phyloP scores from a whole-genome alignment of 177 flowering plant species.

The Vitis hybrid region DNA sequence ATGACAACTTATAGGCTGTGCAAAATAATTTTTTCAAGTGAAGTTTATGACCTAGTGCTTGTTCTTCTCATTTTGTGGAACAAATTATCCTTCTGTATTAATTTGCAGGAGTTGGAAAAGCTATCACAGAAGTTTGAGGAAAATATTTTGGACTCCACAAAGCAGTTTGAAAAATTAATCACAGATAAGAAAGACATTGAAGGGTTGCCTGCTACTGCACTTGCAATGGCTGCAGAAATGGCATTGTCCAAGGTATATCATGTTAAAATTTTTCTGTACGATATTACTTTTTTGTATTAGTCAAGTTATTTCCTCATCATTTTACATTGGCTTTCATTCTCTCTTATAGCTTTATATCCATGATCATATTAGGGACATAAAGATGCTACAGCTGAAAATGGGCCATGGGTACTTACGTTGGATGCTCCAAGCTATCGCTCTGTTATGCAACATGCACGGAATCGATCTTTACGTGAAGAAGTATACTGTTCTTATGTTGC shows the following conservation, averaged over 20 bases:
- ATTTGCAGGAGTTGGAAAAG: constrained; percentile 75
- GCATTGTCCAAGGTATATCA: constrained; percentile 83
- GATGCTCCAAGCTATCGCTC: constrained; percentile 88
- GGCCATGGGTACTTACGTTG: constrained; percentile 94
- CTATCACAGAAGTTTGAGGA: constrained; percentile 78
- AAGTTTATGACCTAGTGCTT: background rate
- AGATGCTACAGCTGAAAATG: constrained; percentile 91
- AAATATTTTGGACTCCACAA: constrained; percentile 91
- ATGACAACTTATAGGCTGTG: background rate
- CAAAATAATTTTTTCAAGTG: background rate
- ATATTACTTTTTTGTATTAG: background rate
- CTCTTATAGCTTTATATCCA: background rate
- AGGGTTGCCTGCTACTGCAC: constrained; percentile 88
- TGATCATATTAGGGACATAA: constrained; percentile 62
- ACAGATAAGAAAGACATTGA: constrained; percentile 85
- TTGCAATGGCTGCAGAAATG: constrained; percentile 85
- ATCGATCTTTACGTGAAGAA: constrained; percentile 85
- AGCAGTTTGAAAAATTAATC: constrained; percentile 83
- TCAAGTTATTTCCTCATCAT: background rate
- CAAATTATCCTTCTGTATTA: background rate
- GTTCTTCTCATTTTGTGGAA: background rate
- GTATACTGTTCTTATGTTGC: constrained; percentile 78
- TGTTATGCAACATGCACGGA: constrained; percentile 87
- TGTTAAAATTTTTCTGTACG: background rate
- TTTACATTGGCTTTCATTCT: constrained; percentile 4